Conservation (phyloP, 164 flowering plant species). For the Vitis cinerea region DNA sequence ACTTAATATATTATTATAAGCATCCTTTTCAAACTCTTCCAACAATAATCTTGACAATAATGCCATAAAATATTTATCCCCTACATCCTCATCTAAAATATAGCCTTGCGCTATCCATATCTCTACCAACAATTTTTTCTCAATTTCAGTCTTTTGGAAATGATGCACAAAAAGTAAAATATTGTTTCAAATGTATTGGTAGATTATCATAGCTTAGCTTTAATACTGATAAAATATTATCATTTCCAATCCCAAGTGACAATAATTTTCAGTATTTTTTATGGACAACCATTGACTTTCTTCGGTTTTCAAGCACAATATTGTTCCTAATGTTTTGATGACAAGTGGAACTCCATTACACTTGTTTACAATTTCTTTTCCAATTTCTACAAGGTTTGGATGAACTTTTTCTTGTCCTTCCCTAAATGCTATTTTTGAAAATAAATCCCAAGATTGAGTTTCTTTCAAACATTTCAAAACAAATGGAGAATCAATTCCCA, state of each 20-base stretch:
- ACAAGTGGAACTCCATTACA: too few relatives aligned
- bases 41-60: neutral
- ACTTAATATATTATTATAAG: too few relatives aligned
- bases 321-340: too few relatives aligned
- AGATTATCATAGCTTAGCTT: neutral
- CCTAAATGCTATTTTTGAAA: too few relatives aligned
- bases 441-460: too few relatives aligned
- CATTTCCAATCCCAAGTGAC: neutral
- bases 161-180: neutral
- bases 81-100: neutral
- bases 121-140: neutral
- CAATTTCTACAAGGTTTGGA: too few relatives aligned
- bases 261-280: neutral
- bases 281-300: neutral
- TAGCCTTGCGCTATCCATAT: slow-evolving; percentile 7
- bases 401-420: too few relatives aligned
- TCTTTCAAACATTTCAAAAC: too few relatives aligned
- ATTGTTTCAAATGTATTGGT: neutral
- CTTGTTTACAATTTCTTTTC: too few relatives aligned
- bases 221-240: neutral
- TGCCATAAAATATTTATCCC: neutral
- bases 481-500: too few relatives aligned
- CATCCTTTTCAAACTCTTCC: too few relatives aligned
- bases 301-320: neutral
- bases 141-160: neutral